Conservation (phyloP, 2,329 filamentous ascomycete species). For the Akanthomyces dipterigenus region DNA sequence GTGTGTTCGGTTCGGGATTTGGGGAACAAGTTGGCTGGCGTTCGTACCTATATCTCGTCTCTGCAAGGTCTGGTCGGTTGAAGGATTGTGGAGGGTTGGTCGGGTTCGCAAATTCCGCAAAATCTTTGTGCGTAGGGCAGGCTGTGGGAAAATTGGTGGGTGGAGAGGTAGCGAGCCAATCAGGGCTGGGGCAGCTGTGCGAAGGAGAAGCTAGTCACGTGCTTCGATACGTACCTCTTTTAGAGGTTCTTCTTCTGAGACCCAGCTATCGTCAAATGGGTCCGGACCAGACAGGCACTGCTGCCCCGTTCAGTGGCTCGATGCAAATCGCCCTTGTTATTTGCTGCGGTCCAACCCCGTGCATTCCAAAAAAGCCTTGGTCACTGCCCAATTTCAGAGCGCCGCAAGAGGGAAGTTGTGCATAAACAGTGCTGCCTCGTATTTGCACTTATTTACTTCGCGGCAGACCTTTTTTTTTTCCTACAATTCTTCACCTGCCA, state of each 20-base stretch:
- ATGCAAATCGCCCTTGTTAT: conserved; percentile 9
- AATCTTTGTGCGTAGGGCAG: conserved; percentile 38
- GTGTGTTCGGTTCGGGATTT: conserved; percentile 3
- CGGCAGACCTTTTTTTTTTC: neutral
- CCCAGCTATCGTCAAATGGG: conserved; percentile 5
- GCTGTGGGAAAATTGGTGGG: conserved; percentile 26
- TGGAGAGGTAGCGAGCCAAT: conserved; percentile 32
- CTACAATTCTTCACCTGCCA: neutral
- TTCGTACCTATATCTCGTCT: conserved; percentile 38
- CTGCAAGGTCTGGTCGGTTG: conserved; percentile 30
- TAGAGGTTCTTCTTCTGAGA: neutral
- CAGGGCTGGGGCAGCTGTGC: conserved; percentile 9
- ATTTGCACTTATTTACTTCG: neutral
- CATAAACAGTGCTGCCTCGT: neutral
- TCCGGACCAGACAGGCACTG: neutral
- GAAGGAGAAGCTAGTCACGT: conserved; percentile 20
- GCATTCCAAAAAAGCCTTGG: conserved; percentile 5
- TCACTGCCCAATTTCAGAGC: conserved; percentile 2
- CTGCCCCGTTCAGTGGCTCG: neutral
- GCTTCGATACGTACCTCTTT: conserved; percentile 13
- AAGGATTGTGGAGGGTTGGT: conserved; percentile 25
- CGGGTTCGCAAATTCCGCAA: conserved; percentile 32
- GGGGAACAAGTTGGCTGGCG: conserved; percentile 16
- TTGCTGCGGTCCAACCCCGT: neutral
- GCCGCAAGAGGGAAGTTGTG: neutral